Percentiles rank a stretch among this genome's conserved stretches.
Evolutionary conservation across 352 stramenopile species (phyloP).

Genomic region (Pythium scleroteichum): DNA sequence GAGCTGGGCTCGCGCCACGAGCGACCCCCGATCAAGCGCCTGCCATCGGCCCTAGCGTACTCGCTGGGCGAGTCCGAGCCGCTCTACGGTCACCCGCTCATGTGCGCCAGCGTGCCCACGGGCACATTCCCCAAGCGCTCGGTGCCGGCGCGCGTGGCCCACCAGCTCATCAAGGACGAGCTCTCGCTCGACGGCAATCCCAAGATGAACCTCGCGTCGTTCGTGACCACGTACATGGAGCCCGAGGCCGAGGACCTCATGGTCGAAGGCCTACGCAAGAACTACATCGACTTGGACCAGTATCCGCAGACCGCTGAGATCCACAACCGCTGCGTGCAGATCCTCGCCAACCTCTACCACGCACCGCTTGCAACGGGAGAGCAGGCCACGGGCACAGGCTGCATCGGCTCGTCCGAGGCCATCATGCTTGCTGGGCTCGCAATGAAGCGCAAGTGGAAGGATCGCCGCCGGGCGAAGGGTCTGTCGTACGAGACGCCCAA

Average conservation of each 20-base stretch:
- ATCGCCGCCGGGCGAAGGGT: conserved; percentile 75
- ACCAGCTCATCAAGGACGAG: conserved; percentile 90
- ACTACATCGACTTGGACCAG: conserved; percentile 93
- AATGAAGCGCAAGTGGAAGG: conserved; percentile 91
- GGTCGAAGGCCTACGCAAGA: conserved; percentile 86
- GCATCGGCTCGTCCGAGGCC: conserved; percentile 91
- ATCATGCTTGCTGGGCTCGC: conserved; percentile 91
- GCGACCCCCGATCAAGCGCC: conserved; percentile 4
- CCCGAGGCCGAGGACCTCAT: conserved; percentile 90
- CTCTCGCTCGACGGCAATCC: conserved; percentile 88
- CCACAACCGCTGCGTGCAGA: conserved; percentile 92
- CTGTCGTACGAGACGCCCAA: conserved; percentile 88
- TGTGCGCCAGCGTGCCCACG: conserved; percentile 62
- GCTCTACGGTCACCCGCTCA: conserved; percentile 84
- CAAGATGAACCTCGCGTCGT: conserved; percentile 91
- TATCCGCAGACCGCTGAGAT: conserved; percentile 93
- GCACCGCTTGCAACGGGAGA: conserved; percentile 58
- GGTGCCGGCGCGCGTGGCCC: conserved; percentile 77
- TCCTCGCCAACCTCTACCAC: conserved; percentile 91
- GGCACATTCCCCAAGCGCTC: conserved; percentile 63
- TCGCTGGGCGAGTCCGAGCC: conserved; percentile 48
- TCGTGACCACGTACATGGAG: conserved; percentile 93
- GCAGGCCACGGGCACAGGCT: conserved; percentile 81
- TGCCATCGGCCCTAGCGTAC: background rate
- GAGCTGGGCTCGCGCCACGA: conserved; percentile 10